These are phyloP conservation scores for Patellaria atrata DNA, from an alignment of 495 filamentous ascomycete species.

Conservation along the genomic window DNA sequence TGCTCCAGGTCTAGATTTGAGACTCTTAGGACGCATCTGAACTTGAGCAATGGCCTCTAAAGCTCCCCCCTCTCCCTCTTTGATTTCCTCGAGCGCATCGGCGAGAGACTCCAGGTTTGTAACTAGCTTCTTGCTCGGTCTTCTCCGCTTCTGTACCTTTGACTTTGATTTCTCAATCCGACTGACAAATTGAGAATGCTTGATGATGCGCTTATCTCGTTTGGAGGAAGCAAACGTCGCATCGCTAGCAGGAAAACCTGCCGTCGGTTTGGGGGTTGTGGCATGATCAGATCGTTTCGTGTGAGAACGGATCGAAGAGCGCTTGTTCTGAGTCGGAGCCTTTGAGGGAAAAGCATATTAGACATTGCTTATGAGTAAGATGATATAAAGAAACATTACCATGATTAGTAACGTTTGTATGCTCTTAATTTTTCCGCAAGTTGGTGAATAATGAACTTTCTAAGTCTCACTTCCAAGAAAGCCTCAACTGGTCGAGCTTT, in stretches of 20 bases:
- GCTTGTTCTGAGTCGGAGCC: conserved; percentile 11
- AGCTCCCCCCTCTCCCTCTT: conserved; percentile 25
- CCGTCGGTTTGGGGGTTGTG: neutral
- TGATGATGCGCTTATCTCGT: conserved; percentile 62
- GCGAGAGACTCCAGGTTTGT: conserved; percentile 64
- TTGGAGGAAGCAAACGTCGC: conserved; percentile 35
- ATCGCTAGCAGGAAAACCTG: neutral
- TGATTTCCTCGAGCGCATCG: conserved; percentile 55
- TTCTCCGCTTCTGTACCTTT: conserved; percentile 42
- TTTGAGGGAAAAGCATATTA: no score
- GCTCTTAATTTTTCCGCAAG: no score
- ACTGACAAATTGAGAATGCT: conserved; percentile 58
- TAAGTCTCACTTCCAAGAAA: no score
- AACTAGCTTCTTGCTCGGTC: conserved; percentile 60
- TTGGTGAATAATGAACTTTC: no score
- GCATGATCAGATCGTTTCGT: neutral
- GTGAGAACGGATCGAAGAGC: conserved; percentile 5
- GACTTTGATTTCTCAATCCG: conserved; percentile 51
- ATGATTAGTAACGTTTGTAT: no score
- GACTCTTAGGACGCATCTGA: conserved; percentile 50
- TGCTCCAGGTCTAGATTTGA: conserved; percentile 61
- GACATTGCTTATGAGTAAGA: no score
- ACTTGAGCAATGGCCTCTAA: conserved; percentile 25
- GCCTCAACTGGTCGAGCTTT: no score
- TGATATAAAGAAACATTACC: no score